Evolutionary conservation across 2,329 filamentous ascomycete genomes (phyloP), one percentile per base, ranked within the genome.

Genomic region (Dactylellina leptospora): DNA sequence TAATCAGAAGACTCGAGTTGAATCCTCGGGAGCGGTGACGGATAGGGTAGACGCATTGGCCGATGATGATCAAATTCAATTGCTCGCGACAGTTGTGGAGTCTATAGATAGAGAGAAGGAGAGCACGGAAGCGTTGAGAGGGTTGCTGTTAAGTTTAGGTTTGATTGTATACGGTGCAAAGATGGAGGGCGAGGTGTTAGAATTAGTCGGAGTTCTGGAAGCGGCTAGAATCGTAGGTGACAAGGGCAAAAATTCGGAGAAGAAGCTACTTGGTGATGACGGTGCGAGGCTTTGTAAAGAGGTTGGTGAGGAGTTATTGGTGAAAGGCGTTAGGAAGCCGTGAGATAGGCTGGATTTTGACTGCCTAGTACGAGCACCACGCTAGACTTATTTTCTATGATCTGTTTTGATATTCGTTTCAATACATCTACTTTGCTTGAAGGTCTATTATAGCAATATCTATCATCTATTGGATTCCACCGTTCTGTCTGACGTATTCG

Each of bases 21-120:
- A 59, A 28, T 66, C 69, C n/a, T 59, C 69, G 8, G 82, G 85
- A 23, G 20, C 90, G 18, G 82, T 85, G 36, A 84, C 86, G 25
- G 83, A 85, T 10, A 81, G 84, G 0, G 80, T 82, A 4, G 85
- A 89, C 48, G 82, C 81, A 0, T 79, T 97, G 2, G 82, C 86
- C 0, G 89, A 91, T 36, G 85, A 84, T 1, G 87, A 90, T 68
- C 89, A 95, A 77, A 86, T 96, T 0, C 92, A 96, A 79, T 82
- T 97, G 3, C 87, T 90, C 0, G 93, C 93, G 0, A 90, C 90
- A 0, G 81, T 95, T 5, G 81, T 96, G 0, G 92, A 97, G 79
- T 89, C 90, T 1, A 86, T 93, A 0, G 79, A 78, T 16, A 79
- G 80, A 4, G 85, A 86, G 70, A 61, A 79, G 48, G 78, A 84